phyloP scores from a whole-genome alignment of 345 rosid species.

The Excoecaria cochinchinensis region DNA sequence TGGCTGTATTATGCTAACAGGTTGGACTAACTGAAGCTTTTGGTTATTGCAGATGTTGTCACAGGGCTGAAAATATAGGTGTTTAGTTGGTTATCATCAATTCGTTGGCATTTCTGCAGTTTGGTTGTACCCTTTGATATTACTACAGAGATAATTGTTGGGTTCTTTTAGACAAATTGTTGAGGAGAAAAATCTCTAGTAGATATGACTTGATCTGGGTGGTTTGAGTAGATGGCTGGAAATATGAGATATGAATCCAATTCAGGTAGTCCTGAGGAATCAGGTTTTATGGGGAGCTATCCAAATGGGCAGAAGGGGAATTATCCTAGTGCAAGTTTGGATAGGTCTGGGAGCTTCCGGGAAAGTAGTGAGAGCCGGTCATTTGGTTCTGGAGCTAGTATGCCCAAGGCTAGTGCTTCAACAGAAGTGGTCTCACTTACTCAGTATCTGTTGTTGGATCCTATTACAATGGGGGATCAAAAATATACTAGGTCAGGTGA shows the following conservation, averaged over 20 bases:
- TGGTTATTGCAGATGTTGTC: conserved; percentile 9
- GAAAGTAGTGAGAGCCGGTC: conserved; percentile 41
- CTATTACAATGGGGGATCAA: conserved; percentile 43
- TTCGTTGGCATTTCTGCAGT: not conserved
- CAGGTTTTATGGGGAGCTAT: conserved; percentile 39
- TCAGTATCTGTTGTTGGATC: conserved; percentile 43
- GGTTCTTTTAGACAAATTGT: conserved; percentile 10
- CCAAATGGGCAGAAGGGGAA: conserved; percentile 46
- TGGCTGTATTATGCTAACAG: not conserved
- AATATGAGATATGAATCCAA: conserved; percentile 45
- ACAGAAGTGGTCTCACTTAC: conserved; percentile 26
- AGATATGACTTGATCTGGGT: conserved; percentile 15
- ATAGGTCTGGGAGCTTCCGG: conserved; percentile 54
- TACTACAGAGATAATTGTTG: conserved; percentile 7
- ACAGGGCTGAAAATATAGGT: conserved; percentile 5
- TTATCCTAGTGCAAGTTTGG: conserved; percentile 36
- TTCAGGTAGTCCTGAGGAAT: conserved; percentile 41
- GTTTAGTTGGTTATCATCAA: conserved; percentile 1
- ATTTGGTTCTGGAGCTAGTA: conserved; percentile 33
- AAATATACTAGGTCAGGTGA: conserved; percentile 39
- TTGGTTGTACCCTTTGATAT: not conserved
- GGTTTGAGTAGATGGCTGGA: conserved; percentile 40
- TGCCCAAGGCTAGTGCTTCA: conserved; percentile 35
- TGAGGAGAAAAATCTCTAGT: not conserved
- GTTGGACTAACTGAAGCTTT: conserved; percentile 15